phyloP scores from a whole-genome alignment of 164 flowering plant species.

The Vitis riparia region DNA sequence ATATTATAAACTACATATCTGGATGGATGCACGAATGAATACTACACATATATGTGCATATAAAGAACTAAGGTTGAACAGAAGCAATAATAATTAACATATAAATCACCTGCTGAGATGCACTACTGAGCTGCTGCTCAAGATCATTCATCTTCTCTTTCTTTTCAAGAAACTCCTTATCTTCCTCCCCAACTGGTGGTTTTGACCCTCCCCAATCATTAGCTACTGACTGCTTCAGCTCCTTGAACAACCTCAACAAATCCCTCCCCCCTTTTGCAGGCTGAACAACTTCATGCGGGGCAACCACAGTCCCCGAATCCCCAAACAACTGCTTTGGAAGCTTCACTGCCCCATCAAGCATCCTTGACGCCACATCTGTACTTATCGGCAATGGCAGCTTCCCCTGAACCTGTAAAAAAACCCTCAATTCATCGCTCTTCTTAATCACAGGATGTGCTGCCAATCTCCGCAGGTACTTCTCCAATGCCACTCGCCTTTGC shows the following conservation, averaged over 20 bases:
- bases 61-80: not conserved
- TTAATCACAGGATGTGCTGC: constrained; percentile 77
- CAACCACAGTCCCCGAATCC: constrained; percentile 43
- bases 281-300: constrained; percentile 66
- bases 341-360: constrained; percentile 91
- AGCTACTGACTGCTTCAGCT: constrained; percentile 80
- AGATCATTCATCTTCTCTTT: constrained; percentile 75
- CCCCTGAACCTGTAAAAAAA: constrained; percentile 79
- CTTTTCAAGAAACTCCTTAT: constrained; percentile 86
- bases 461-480: constrained; percentile 80
- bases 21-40: not conserved
- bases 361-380: constrained; percentile 78
- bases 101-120: constrained; percentile 69
- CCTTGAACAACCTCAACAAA: constrained; percentile 80
- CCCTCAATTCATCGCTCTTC: constrained; percentile 82
- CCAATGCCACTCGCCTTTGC: constrained; percentile 85
- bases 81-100: not conserved
- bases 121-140: constrained; percentile 74
- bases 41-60: not conserved
- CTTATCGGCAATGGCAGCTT: constrained; percentile 65
- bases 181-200: constrained; percentile 78
- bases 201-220: constrained; percentile 86
- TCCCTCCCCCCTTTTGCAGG: constrained; percentile 95
- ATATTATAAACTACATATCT: not conserved
- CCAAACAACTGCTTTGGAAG: constrained; percentile 87